These are phyloP conservation scores for Phytomonas sp. DNA, from an alignment of 208 protist species.

Conservation along the genomic window DNA sequence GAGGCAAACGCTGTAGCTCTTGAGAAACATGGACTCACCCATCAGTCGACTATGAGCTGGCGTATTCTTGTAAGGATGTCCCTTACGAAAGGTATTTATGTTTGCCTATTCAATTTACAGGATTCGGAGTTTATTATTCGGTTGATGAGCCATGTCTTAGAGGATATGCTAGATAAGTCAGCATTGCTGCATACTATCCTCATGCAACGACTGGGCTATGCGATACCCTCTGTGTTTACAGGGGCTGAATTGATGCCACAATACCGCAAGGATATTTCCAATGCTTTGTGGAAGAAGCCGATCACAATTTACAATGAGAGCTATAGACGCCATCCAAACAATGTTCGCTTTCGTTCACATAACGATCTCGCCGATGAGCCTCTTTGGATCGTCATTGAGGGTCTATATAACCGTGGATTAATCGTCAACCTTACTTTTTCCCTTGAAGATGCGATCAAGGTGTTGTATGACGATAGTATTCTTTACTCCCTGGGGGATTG, in stretches of 20 bases:
- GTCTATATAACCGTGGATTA: constrained; percentile 81
- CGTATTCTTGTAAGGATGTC: constrained; percentile 52
- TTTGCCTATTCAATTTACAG: constrained; percentile 64
- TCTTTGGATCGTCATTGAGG: constrained; percentile 58
- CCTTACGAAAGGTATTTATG: constrained; percentile 35
- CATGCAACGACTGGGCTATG: constrained; percentile 69
- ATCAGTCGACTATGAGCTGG: constrained; percentile 27
- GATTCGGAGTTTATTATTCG: constrained; percentile 66
- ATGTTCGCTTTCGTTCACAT: constrained; percentile 48
- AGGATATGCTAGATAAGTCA: constrained; percentile 62
- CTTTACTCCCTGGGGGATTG: constrained; percentile 53
- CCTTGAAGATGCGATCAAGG: constrained; percentile 64
- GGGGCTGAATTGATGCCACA: constrained; percentile 52
- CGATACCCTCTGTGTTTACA: constrained; percentile 35
- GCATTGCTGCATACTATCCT: constrained; percentile 65
- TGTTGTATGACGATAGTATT: constrained; percentile 67
- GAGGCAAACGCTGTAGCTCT: constrained; percentile 43
- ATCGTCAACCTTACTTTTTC: constrained; percentile 64
- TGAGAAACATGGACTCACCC: constrained; percentile 10
- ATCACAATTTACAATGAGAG: constrained; percentile 42
- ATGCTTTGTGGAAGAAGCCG: constrained; percentile 32
- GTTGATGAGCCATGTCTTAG: constrained; percentile 47
- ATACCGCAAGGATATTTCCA: constrained; percentile 67
- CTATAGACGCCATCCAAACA: constrained; percentile 62
- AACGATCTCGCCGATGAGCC: constrained; percentile 24